Evolutionary conservation across 2,329 filamentous ascomycete genomes (phyloP).

Genomic region (Orbilia quercus): DNA sequence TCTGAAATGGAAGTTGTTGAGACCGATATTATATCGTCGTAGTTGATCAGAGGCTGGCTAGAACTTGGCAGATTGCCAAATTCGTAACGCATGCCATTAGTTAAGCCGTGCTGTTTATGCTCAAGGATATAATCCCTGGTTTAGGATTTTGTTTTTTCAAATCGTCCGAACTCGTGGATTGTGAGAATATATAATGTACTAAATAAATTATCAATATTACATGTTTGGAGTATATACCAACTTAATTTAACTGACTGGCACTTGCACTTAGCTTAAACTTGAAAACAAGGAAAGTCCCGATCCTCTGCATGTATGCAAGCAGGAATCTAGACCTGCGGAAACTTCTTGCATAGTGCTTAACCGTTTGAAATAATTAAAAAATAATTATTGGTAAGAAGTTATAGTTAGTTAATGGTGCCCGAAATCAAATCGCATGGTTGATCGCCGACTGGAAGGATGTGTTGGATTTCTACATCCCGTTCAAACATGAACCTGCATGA

Average conservation of each 20-base stretch:
- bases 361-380: no score
- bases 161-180: no score
- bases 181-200: no score
- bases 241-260: no score
- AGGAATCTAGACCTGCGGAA: not conserved
- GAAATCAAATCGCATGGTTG: not conserved
- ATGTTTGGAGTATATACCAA: no score
- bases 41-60: not conserved
- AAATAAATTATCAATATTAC: no score
- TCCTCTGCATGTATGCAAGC: not conserved
- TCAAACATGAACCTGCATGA: not conserved
- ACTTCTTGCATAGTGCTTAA: constrained; percentile 1
- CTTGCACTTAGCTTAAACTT: no score
- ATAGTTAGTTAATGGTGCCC: not conserved
- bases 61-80: not conserved
- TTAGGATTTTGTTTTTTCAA: not conserved
- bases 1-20: constrained; percentile 14
- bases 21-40: constrained; percentile 11
- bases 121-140: not conserved
- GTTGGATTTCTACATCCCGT: not conserved
- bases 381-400: no score
- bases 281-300: not conserved
- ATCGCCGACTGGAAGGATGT: not conserved
- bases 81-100: constrained; percentile 1
- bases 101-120: constrained; percentile 29